Percentiles rank a stretch among this genome's conserved stretches.
Conservation (phyloP, 1,284 basidiomycete species). For the Malassezia yamatoensis region DNA sequence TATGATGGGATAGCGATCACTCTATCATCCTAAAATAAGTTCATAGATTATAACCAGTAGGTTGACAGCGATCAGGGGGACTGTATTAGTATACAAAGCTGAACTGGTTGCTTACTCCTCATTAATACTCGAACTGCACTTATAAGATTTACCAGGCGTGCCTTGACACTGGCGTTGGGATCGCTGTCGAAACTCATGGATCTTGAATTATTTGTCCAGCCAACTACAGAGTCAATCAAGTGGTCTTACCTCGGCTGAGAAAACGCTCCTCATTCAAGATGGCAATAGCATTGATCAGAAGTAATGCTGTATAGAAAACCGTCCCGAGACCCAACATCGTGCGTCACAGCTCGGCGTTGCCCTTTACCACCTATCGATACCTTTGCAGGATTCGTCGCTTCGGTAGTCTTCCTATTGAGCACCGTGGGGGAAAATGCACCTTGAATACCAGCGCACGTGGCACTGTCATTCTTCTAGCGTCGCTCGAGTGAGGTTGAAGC, state of each 20-base stretch:
- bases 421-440: not conserved
- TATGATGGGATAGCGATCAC: not conserved
- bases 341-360: not conserved
- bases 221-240: slow-evolving; percentile 56
- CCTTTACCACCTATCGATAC: not conserved
- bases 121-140: slow-evolving; percentile 84
- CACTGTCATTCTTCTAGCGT: slow-evolving; percentile 5
- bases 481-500: no score
- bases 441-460: slow-evolving; percentile 7
- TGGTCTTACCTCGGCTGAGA: slow-evolving; percentile 69
- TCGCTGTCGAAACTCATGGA: slow-evolving; percentile 25
- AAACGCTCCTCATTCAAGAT: slow-evolving; percentile 91
- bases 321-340: slow-evolving; percentile 35
- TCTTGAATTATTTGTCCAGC: slow-evolving; percentile 59
- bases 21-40: slow-evolving; percentile 9
- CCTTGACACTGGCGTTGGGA: slow-evolving; percentile 59
- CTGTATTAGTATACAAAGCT: slow-evolving; percentile 1
- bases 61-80: slow-evolving; percentile 16
- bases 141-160: slow-evolving; percentile 78
- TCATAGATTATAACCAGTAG: slow-evolving; percentile 17
- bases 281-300: slow-evolving; percentile 84
- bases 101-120: slow-evolving; percentile 61
- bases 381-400: no score
- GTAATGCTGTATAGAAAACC: slow-evolving; percentile 54
- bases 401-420: not conserved